Evolutionary conservation across 768 basidiomycete species (phyloP).

Genomic region (Candolleomyces eurysporus): DNA sequence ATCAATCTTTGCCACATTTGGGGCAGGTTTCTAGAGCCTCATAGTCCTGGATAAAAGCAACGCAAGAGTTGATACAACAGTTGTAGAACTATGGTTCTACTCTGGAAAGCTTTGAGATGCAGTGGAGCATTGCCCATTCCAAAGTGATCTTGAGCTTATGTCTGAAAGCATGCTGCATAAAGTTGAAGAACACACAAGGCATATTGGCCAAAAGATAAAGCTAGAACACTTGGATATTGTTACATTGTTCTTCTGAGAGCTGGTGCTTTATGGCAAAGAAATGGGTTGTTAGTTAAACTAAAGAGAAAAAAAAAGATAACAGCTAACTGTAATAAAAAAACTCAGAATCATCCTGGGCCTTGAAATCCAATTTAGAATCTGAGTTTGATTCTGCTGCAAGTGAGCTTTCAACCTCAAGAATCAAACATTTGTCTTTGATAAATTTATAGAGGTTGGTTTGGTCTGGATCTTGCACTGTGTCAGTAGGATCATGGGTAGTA

Average conservation of each 20-base stretch:
- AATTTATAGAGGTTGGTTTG: too few species aligned
- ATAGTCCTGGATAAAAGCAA: slow-evolving; percentile 24
- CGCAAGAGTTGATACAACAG: slow-evolving; percentile 34
- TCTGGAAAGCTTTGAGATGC: slow-evolving; percentile 21
- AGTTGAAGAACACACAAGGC: slow-evolving; percentile 18
- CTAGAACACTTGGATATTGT: slow-evolving; percentile 25
- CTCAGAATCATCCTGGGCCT: too few species aligned
- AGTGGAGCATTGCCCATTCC: slow-evolving; percentile 20
- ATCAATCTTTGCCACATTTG: slow-evolving; percentile 17
- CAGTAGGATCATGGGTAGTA: too few species aligned
- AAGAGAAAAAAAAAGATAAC: too few species aligned
- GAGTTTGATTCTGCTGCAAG: too few species aligned
- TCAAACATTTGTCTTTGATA: too few species aligned
- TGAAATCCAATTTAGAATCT: too few species aligned
- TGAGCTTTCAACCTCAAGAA: too few species aligned
- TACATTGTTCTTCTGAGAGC: slow-evolving; percentile 20
- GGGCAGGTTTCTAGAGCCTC: slow-evolving; percentile 12
- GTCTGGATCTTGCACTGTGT: too few species aligned
- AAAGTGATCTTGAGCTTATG: slow-evolving; percentile 22
- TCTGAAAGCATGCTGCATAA: slow-evolving; percentile 23
- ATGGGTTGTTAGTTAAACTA: too few species aligned
- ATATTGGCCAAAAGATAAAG: slow-evolving; percentile 22
- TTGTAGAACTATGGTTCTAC: slow-evolving; percentile 23
- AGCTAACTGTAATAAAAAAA: too few species aligned
- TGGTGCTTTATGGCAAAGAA: too few species aligned